A percentile compares a stretch with the other conserved stretches of the same genome.
phyloP scores from a whole-genome alignment of 495 filamentous ascomycete species.

The Trichocladium uniseriatum region DNA sequence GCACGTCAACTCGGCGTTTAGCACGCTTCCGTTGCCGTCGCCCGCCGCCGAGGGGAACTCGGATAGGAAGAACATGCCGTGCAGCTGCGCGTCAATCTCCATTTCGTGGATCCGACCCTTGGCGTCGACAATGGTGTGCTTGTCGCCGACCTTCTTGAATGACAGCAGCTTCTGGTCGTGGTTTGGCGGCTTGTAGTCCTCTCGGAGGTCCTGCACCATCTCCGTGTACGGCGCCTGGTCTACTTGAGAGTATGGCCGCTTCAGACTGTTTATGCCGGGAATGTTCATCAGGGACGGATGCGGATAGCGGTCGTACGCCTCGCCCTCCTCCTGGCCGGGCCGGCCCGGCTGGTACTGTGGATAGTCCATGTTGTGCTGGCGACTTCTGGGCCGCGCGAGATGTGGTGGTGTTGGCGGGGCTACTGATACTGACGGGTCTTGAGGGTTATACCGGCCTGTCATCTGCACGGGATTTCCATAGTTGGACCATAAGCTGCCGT shows the following conservation, averaged over 20 bases:
- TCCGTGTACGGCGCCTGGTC: slow-evolving; percentile 42
- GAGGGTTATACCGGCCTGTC: slow-evolving; percentile 36
- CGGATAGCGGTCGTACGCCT: slow-evolving; percentile 38
- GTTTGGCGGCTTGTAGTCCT: slow-evolving; percentile 46
- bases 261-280: slow-evolving; percentile 46
- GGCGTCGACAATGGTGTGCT: slow-evolving; percentile 47
- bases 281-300: slow-evolving; percentile 38
- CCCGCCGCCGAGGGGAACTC: slow-evolving; percentile 65
- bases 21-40: slow-evolving; percentile 54
- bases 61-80: slow-evolving; percentile 94
- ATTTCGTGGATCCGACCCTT: slow-evolving; percentile 47
- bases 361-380: slow-evolving; percentile 26
- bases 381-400: slow-evolving; percentile 36
- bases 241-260: slow-evolving; percentile 40
- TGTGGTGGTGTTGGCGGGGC: slow-evolving; percentile 34
- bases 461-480: slow-evolving; percentile 42
- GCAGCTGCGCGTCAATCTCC: slow-evolving; percentile 70
- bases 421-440: slow-evolving; percentile 34
- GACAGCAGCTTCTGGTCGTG: slow-evolving; percentile 50
- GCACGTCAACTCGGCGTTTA: slow-evolving; percentile 79
- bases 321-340: slow-evolving; percentile 38
- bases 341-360: slow-evolving; percentile 37
- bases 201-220: slow-evolving; percentile 45
- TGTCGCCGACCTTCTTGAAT: slow-evolving; percentile 44
- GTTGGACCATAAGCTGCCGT: slow-evolving; percentile 43